Base-by-base conservation (phyloP, 306 rosid genomes). In the Albizia julibrissin region DNA sequence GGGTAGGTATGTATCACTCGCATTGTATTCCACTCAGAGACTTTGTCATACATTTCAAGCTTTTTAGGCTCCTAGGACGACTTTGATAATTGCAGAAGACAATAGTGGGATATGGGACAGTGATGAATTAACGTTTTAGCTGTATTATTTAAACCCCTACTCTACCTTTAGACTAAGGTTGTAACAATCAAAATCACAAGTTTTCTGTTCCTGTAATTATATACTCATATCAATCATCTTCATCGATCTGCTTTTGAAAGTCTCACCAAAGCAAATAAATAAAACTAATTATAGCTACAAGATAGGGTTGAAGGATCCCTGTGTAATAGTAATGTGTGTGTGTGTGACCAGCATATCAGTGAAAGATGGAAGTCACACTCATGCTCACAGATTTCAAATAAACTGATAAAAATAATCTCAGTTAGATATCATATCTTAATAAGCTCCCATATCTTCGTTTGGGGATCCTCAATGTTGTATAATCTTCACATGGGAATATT, bases 351-450 rank as follows among this genome's bases (percentile, higher is more conserved):
- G 59, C 59, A 52, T 52, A 52, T 19, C 59, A 52, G 59, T 52
- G 14, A 21, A 43, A 71, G 21, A 43, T 43, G 11, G 65, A 26
- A 26, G 40, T 22, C 61, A 15, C 62, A 34, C 77, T 46, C 81
- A 75, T 80, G 87, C 84, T 84, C 87, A 80, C 87, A 75, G n/a
- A 75, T 27, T 69, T 47, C 87, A 76, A 84, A 79, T 74, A 72
- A 76, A 76, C 74, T 79, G 80, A 80, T 68, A 59, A 22, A 56
- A 68, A 44, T 72, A 68, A 44, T 72, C 76, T 52, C 26, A 27
- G 52, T 42, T 29, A 21, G 69, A 22, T 72, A 56, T 62, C 46
- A 62, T 26, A 72, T 31, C 4, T 22, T 58, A n/a, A 58, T 54
- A 22, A 72, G 22, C 3, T 31, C 37, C 50, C 72, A 43, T 15